Conservation (phyloP, 2,329 filamentous ascomycete species). For the Aspergillus ustus region DNA sequence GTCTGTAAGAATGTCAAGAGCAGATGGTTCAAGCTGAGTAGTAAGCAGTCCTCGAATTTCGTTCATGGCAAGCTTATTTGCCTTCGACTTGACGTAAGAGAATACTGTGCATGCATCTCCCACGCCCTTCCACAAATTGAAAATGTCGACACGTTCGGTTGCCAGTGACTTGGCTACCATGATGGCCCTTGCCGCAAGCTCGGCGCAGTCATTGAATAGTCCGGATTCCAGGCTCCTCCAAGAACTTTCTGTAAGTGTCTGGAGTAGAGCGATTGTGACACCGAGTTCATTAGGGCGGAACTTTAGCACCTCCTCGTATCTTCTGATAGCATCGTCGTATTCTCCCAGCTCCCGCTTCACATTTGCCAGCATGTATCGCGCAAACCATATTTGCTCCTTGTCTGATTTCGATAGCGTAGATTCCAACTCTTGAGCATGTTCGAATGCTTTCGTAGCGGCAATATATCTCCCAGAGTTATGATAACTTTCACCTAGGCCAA, state of each 20-base stretch:
- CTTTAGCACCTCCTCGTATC: slow-evolving; percentile 75
- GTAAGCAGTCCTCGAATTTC: slow-evolving; percentile 63
- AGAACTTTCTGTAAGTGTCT: slow-evolving; percentile 83
- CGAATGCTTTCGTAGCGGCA: slow-evolving; percentile 89
- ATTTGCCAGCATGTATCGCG: slow-evolving; percentile 94
- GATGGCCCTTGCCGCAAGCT: slow-evolving; percentile 72
- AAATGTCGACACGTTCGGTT: slow-evolving; percentile 68
- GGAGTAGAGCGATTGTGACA: slow-evolving; percentile 82
- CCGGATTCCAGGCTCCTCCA: slow-evolving; percentile 79
- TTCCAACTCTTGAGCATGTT: slow-evolving; percentile 80
- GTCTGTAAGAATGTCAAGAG: slow-evolving; percentile 68
- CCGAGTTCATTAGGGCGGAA: slow-evolving; percentile 77
- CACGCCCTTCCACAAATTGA: slow-evolving; percentile 94
- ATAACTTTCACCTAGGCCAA: slow-evolving; percentile 96
- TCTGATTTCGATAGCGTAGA: slow-evolving; percentile 59
- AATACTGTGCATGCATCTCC: slow-evolving; percentile 89
- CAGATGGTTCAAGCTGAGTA: slow-evolving; percentile 52
- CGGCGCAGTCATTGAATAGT: slow-evolving; percentile 79
- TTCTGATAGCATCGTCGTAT: slow-evolving; percentile 77
- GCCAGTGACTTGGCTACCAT: slow-evolving; percentile 67
- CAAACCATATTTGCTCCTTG: slow-evolving; percentile 83
- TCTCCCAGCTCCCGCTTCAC: slow-evolving; percentile 91
- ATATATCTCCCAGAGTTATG: slow-evolving; percentile 91
- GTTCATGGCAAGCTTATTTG: slow-evolving; percentile 64
- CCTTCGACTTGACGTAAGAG: slow-evolving; percentile 72